Conservation (phyloP, 2,329 filamentous ascomycete species). For the Dothidotthia symphoricarpi region DNA sequence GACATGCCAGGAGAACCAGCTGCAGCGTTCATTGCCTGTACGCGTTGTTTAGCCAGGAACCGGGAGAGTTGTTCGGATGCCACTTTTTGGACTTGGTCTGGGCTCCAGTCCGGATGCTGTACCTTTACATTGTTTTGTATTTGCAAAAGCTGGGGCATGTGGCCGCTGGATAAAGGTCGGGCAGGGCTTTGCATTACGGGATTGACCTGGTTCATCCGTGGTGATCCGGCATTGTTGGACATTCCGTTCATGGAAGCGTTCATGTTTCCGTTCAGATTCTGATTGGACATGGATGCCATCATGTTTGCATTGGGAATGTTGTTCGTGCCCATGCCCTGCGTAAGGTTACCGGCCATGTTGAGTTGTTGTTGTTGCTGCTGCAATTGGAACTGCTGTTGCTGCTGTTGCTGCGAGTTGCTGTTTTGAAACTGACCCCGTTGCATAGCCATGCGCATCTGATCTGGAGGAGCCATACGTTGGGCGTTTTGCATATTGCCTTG, state of each 20-base stretch:
- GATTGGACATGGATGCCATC: conserved; percentile 33
- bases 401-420: conserved; percentile 36
- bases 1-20: conserved; percentile 35
- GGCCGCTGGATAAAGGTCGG: conserved; percentile 32
- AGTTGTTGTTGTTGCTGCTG: conserved; percentile 42
- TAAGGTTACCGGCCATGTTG: conserved; percentile 37
- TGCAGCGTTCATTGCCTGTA: conserved; percentile 40
- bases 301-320: conserved; percentile 38
- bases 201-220: conserved; percentile 34
- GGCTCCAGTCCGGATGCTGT: conserved; percentile 39
- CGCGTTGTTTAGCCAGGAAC: conserved; percentile 34
- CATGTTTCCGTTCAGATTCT: conserved; percentile 37
- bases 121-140: conserved; percentile 34
- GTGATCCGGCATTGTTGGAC: conserved; percentile 35
- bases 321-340: conserved; percentile 35
- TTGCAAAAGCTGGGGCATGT: conserved; percentile 36
- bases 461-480: conserved; percentile 54
- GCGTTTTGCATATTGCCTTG: conserved; percentile 58
- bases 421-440: conserved; percentile 36
- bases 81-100: conserved; percentile 35
- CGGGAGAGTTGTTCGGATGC: conserved; percentile 37
- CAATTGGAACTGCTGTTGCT: conserved; percentile 35
- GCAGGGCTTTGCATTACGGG: conserved; percentile 31
- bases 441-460: conserved; percentile 43
- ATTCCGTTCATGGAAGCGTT: conserved; percentile 38